Conservation (phyloP, 495 filamentous ascomycete genomes). For the Polyplosphaeria fusca region DNA sequence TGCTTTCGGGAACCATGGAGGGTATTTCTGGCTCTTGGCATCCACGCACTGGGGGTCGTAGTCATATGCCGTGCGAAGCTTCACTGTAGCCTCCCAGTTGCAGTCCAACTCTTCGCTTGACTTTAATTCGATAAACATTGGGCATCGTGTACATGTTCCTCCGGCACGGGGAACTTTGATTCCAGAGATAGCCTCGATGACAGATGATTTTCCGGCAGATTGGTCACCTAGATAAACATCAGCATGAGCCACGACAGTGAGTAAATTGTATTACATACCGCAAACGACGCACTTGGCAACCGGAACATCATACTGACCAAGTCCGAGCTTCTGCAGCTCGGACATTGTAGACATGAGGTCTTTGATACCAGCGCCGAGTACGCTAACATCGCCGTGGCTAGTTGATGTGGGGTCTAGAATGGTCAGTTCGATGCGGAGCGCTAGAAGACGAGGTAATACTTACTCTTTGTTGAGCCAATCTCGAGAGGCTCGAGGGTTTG, state of each 20-base stretch:
- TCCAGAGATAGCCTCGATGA: conserved; percentile 78
- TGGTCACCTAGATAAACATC: conserved; percentile 65
- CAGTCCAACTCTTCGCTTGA: conserved; percentile 44
- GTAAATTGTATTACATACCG: background rate
- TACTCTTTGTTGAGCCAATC: too few relatives aligned
- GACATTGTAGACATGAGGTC: conserved; percentile 35
- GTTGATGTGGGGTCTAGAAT: background rate
- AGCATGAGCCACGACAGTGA: too few relatives aligned
- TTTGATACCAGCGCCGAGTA: conserved; percentile 22
- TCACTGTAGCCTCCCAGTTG: conserved; percentile 63
- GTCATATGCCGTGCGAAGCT: conserved; percentile 55
- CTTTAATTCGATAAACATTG: conserved; percentile 70
- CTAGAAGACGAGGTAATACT: too few relatives aligned
- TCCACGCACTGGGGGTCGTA: conserved; percentile 18
- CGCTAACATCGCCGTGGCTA: conserved; percentile 1
- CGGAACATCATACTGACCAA: conserved; percentile 47
- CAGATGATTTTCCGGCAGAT: conserved; percentile 71
- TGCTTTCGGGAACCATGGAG: conserved; percentile 45
- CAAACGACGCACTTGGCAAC: conserved; percentile 59
- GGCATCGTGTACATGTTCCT: conserved; percentile 73
- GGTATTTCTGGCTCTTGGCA: background rate
- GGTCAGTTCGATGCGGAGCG: background rate
- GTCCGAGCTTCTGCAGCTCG: conserved; percentile 34
- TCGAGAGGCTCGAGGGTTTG: background rate
- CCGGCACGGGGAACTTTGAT: conserved; percentile 67